Percentiles rank a stretch among this genome's conserved stretches.
phyloP scores from a whole-genome alignment of 139 green algal species.

The Gonium pectorale region DNA sequence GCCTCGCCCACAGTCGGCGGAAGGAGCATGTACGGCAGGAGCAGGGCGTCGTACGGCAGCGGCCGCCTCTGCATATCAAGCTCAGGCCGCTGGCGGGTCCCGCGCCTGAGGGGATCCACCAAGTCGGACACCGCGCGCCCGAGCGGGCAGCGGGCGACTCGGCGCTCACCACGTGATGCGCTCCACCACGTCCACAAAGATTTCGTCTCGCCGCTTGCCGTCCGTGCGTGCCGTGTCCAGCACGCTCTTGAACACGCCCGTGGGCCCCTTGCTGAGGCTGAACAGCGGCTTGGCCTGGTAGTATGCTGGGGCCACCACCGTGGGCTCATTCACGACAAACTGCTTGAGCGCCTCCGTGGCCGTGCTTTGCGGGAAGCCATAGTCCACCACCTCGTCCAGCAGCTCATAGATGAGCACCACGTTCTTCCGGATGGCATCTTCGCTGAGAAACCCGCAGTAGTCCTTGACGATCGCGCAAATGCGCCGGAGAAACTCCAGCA shows the following conservation, averaged over 20 bases:
- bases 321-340: conserved; percentile 95
- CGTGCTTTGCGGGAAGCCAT: conserved; percentile 89
- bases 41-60: too few relatives aligned
- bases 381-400: conserved; percentile 95
- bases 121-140: too few relatives aligned
- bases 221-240: conserved; percentile 87
- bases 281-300: conserved; percentile 39
- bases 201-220: conserved; percentile 83
- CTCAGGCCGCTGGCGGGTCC: too few relatives aligned
- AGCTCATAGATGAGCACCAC: conserved; percentile 98
- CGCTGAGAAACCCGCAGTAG: conserved; percentile 75
- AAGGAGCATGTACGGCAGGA: too few relatives aligned
- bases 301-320: conserved; percentile 62
- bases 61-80: too few relatives aligned
- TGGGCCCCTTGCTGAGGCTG: conserved; percentile 67
- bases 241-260: conserved; percentile 90
- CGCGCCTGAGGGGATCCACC: too few relatives aligned
- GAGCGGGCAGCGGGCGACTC: too few relatives aligned
- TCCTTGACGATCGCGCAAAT: conserved; percentile 90
- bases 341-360: conserved; percentile 92
- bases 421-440: conserved; percentile 96
- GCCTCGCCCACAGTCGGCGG: too few relatives aligned
- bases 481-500: conserved; percentile 93
- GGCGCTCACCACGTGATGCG: conserved; percentile 81
- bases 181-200: conserved; percentile 99